Conservation (phyloP, 2,329 filamentous ascomycete species). For the Tolypocladium amazonense region DNA sequence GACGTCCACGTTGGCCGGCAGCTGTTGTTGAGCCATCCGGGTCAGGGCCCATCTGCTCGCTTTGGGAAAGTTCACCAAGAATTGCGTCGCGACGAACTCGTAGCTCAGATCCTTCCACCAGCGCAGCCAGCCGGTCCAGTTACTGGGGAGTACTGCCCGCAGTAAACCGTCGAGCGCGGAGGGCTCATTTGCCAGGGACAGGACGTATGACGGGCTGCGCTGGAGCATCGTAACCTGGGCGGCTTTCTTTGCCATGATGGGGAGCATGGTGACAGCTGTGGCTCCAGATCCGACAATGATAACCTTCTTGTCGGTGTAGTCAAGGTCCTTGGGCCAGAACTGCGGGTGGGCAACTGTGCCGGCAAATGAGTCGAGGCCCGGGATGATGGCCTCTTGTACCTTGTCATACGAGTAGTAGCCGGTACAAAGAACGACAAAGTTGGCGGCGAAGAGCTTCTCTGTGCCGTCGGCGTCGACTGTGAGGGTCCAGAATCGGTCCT, state of each 20-base stretch:
- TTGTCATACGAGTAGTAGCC: slow-evolving; percentile 66
- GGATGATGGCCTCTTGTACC: slow-evolving; percentile 50
- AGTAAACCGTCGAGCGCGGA: slow-evolving; percentile 25
- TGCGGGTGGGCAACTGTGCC: slow-evolving; percentile 59
- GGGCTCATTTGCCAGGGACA: slow-evolving; percentile 37
- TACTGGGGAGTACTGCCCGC: slow-evolving; percentile 32
- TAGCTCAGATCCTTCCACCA: slow-evolving; percentile 38
- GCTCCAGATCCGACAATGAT: slow-evolving; percentile 69
- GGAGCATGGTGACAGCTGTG: slow-evolving; percentile 69
- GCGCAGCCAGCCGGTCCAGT: slow-evolving; percentile 33
- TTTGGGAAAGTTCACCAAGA: slow-evolving; percentile 15
- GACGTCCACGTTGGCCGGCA: slow-evolving; percentile 43
- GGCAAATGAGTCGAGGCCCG: slow-evolving; percentile 56
- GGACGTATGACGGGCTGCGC: slow-evolving; percentile 62
- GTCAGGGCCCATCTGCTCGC: slow-evolving; percentile 23
- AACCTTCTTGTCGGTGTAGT: slow-evolving; percentile 56
- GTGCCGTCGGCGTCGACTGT: slow-evolving; percentile 24
- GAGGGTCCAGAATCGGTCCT: slow-evolving; percentile 45
- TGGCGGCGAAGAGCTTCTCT: slow-evolving; percentile 27
- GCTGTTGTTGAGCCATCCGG: slow-evolving; percentile 28
- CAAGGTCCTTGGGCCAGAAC: slow-evolving; percentile 62
- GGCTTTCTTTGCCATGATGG: slow-evolving; percentile 55
- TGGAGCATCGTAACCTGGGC: slow-evolving; percentile 68
- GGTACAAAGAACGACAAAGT: slow-evolving; percentile 46
- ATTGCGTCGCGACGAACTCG: slow-evolving; percentile 29